A percentile compares a stretch with the other conserved stretches of the same genome.
Evolutionary conservation across 257 asterid genomes (phyloP).

Genomic region (Leptodermis oblonga): DNA sequence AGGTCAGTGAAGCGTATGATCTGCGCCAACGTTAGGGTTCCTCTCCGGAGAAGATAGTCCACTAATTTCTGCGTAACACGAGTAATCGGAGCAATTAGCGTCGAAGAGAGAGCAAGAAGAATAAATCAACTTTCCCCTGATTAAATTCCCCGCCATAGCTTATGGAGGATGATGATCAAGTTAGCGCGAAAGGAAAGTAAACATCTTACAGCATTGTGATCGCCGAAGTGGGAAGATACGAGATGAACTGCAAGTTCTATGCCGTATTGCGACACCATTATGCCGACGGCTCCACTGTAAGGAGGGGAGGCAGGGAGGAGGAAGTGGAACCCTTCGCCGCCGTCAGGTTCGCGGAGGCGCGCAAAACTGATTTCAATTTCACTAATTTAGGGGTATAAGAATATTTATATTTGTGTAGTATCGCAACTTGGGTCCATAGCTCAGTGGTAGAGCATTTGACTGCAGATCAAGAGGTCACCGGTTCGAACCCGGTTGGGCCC

Average conservation of each 20-base stretch:
- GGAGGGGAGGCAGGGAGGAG: too few relatives aligned
- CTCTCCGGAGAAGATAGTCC: constrained; percentile 67
- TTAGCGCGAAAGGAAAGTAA: not conserved
- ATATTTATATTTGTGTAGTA: not conserved
- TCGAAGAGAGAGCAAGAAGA: not conserved
- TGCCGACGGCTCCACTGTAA: constrained; percentile 12
- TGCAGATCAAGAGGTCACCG: constrained; percentile 30
- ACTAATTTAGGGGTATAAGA: not conserved
- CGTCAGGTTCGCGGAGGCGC: constrained; percentile 4
- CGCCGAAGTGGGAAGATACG: constrained; percentile 64
- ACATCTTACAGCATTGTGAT: constrained; percentile 50
- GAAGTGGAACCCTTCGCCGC: not conserved
- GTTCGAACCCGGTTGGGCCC: constrained; percentile 35
- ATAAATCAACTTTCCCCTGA: not conserved
- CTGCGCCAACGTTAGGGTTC: constrained; percentile 51
- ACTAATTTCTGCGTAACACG: constrained; percentile 60
- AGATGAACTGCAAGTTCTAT: constrained; percentile 58
- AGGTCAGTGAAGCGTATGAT: constrained; percentile 57
- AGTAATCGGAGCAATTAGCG: not conserved
- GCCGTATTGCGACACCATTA: constrained; percentile 62
- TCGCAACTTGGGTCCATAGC: constrained; percentile 25
- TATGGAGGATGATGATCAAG: too few relatives aligned
- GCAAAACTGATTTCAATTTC: not conserved
- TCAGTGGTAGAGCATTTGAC: constrained; percentile 34
- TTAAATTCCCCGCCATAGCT: not conserved